Conservation (phyloP, 805 yeast species). For the Monosporozyma solicola region DNA sequence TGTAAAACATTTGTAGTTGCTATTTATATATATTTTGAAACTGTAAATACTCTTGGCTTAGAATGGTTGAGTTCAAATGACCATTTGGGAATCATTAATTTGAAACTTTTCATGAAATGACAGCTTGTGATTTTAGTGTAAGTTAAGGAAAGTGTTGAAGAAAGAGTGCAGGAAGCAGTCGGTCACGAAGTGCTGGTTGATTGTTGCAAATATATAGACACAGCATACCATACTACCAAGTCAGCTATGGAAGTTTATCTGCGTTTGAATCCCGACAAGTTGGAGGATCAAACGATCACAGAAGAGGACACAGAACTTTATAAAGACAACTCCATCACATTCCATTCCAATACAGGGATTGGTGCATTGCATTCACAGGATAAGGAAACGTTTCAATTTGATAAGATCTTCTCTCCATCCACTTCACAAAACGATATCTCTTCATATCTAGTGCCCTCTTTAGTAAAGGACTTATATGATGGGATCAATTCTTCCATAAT, state of each 20-base stretch:
- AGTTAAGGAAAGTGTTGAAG: neutral
- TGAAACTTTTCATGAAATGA: neutral
- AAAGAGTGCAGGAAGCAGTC: neutral
- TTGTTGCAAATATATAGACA: neutral
- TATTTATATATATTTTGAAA: neutral
- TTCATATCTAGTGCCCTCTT: neutral
- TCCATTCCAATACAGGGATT: conserved; percentile 1
- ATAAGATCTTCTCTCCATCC: conserved; percentile 1
- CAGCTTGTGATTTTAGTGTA: neutral
- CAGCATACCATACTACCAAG: neutral
- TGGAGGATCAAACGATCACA: neutral
- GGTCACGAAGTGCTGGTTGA: neutral
- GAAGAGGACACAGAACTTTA: neutral
- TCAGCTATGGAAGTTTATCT: conserved; percentile 8
- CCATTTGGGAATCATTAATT: no score
- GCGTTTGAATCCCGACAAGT: conserved; percentile 1
- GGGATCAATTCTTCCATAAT: conserved; percentile 75
- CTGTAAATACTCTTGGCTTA: conserved; percentile 1
- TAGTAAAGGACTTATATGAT: conserved; percentile 6
- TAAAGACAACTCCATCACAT: neutral
- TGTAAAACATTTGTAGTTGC: neutral
- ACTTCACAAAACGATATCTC: conserved; percentile 3
- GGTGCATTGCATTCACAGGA: neutral
- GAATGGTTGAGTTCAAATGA: no score
- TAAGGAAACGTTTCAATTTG: neutral